Percentiles rank a stretch among this genome's conserved stretches.
These are phyloP conservation scores for Akanthomyces dipterigenus DNA, from an alignment of 2,329 filamentous ascomycete species.

Conservation along the genomic window DNA sequence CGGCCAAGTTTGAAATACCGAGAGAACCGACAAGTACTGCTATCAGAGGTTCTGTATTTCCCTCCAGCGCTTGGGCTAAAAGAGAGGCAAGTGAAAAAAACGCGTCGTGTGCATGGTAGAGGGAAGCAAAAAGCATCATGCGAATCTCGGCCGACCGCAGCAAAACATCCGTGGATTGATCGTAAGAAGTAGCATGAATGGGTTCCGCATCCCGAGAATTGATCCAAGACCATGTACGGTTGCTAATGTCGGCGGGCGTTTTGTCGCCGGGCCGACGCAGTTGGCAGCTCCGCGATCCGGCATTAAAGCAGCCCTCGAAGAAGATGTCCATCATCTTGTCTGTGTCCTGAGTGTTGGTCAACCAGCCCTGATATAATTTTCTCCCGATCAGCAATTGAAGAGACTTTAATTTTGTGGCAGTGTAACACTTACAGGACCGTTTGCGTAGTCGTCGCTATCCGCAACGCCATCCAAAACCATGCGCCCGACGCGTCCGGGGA, in stretches of 20 bases:
- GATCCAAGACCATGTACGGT: constrained; percentile 27
- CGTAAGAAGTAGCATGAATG: not conserved
- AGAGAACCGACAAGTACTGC: rapidly evolving
- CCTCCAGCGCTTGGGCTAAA: not conserved
- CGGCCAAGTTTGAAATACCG: not conserved
- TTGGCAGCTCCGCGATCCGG: constrained; percentile 23
- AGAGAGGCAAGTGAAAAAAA: not conserved
- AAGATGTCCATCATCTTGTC: constrained; percentile 29
- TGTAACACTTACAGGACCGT: constrained; percentile 20
- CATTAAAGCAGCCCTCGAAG: constrained; percentile 29
- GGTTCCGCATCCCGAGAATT: not conserved
- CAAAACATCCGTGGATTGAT: not conserved
- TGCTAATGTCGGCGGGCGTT: constrained; percentile 22
- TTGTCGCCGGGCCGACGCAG: constrained; percentile 22
- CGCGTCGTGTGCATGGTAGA: not conserved
- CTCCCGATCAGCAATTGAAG: not conserved
- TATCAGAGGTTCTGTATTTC: not conserved
- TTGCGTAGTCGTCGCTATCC: constrained; percentile 31
- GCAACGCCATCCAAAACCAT: constrained; percentile 35
- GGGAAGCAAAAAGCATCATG: not conserved
- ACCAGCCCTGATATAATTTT: constrained; percentile 24
- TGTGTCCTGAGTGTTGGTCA: constrained; percentile 30
- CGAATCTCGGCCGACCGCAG: not conserved
- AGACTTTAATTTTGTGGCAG: too few species aligned
- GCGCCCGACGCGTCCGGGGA: constrained; percentile 30